Evolutionary conservation across 164 flowering plant species (phyloP).

Genomic region (Vitis vinifera): ASM3070453v1 NC_081808.1:17687501-17688000

Average conservation of each 20-base stretch:
- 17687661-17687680: constrained; percentile 39
- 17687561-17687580: too few species aligned
- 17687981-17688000: neutral
- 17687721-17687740: constrained; percentile 21
- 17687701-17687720: constrained; percentile 55
- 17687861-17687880: too few species aligned
- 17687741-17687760: too few species aligned
- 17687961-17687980: neutral
- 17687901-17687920: neutral
- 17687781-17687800: too few species aligned
- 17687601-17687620: neutral
- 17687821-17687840: too few species aligned
- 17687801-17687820: too few species aligned
- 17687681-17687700: constrained; percentile 34
- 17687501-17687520: too few species aligned
- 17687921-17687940: neutral
- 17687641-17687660: constrained; percentile 37
- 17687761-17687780: too few species aligned
- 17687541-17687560: too few species aligned
- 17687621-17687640: neutral
- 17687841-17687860: too few species aligned
- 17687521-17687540: too few species aligned
- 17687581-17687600: neutral
- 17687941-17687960: neutral
- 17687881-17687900: neutral